Evolutionary conservation across 495 filamentous ascomycete genomes (phyloP).

Genomic region (Hypoxylon perforatum): DNA sequence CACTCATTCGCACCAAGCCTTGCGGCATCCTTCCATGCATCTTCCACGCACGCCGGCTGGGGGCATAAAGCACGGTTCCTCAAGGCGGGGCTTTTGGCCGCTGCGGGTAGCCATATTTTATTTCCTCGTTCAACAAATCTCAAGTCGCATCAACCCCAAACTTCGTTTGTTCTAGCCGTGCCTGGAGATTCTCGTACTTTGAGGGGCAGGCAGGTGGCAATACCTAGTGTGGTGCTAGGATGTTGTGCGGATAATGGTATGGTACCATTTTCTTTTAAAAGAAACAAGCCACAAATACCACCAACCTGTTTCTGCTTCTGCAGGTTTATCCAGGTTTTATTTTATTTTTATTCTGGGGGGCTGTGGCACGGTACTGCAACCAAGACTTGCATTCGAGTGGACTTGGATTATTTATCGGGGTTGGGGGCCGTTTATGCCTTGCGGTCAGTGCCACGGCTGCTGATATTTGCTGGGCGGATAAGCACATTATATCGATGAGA

Average conservation of each 20-base stretch:
- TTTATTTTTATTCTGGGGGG: conserved; percentile 3
- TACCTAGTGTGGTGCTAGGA: conserved; percentile 13
- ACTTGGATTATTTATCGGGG: background rate
- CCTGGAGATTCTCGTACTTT: background rate
- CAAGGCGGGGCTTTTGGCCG: conserved; percentile 11
- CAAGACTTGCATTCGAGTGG: background rate
- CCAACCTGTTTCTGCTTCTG: background rate
- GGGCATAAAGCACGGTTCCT: conserved; percentile 16
- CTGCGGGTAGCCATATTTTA: conserved; percentile 30
- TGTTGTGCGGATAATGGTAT: background rate
- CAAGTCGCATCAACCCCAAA: background rate
- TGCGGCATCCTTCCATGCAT: conserved; percentile 33
- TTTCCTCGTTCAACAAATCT: conserved; percentile 10
- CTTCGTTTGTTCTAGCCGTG: background rate
- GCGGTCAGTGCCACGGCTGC: conserved; percentile 11
- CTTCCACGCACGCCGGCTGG: conserved; percentile 31
- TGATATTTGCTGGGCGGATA: conserved; percentile 20
- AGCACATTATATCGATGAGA: conserved; percentile 21
- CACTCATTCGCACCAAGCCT: conserved; percentile 5
- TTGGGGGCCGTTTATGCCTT: conserved; percentile 22
- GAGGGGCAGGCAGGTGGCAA: background rate
- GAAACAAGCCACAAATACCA: conserved; percentile 4
- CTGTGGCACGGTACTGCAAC: background rate
- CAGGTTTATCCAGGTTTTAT: background rate
- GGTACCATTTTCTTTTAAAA: conserved; percentile 21